A percentile compares a stretch with the other conserved stretches of the same genome.
Evolutionary conservation across 2,329 filamentous ascomycete species (phyloP).

Genomic region (Monilinia fructicola): DNA sequence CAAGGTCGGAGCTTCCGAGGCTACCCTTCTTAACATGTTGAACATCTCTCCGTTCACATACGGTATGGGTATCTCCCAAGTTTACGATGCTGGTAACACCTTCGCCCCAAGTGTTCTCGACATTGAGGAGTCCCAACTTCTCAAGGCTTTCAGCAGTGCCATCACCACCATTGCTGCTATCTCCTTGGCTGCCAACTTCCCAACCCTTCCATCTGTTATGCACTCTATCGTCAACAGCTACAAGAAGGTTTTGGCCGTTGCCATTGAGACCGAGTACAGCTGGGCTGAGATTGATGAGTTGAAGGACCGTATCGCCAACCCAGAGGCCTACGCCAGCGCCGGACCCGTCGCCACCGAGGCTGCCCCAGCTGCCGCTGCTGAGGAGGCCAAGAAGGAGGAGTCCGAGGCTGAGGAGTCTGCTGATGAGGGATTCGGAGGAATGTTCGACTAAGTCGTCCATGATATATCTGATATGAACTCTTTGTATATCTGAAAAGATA

Average conservation of each 20-base stretch:
- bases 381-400: constrained; percentile 59
- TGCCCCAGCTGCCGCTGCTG: constrained; percentile 51
- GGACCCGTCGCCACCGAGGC: constrained; percentile 66
- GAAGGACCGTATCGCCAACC: constrained; percentile 99
- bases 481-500: constrained; percentile 25
- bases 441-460: constrained; percentile 61
- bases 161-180: constrained; percentile 85
- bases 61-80: constrained; percentile 93
- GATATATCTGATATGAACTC: constrained; percentile 34
- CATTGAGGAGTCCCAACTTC: constrained; percentile 91
- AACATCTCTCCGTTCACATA: constrained; percentile 99
- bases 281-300: constrained; percentile 96
- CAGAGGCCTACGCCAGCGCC: constrained; percentile 87
- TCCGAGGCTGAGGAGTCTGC: constrained; percentile 65
- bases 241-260: constrained; percentile 93
- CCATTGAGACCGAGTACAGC: constrained; percentile 84
- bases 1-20: constrained; percentile 99
- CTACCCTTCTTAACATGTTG: constrained; percentile 98
- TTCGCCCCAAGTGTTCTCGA: constrained; percentile 87
- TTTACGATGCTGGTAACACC: constrained; percentile 96
- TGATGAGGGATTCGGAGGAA: constrained; percentile 69
- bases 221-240: constrained; percentile 97
- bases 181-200: constrained; percentile 92
- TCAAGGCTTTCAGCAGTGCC: constrained; percentile 76
- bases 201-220: constrained; percentile 91